Percentiles rank a stretch among this genome's conserved stretches.
These are phyloP conservation scores for Ogataea zsoltii DNA, from an alignment of 805 yeast genomes.

Conservation along the genomic window DNA sequence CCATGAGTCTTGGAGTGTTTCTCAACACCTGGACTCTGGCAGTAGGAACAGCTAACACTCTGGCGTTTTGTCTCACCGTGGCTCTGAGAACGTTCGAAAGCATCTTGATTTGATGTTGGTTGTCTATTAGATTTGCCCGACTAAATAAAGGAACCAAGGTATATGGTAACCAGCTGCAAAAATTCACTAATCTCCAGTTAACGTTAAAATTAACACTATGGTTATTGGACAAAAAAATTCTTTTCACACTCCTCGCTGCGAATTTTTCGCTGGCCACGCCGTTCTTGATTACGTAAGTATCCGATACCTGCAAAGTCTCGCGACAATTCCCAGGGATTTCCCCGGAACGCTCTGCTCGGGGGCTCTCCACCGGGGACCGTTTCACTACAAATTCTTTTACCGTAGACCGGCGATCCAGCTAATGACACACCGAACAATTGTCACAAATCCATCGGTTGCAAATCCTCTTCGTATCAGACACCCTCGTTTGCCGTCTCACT, in stretches of 20 bases:
- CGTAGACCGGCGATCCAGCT: too few species aligned
- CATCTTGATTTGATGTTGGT: conserved; percentile 23
- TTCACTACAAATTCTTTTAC: too few species aligned
- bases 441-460: too few species aligned
- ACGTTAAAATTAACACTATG: conserved; percentile 25
- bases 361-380: too few species aligned
- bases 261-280: conserved; percentile 9
- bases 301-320: background rate
- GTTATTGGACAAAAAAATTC: conserved; percentile 24
- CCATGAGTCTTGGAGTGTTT: conserved; percentile 21
- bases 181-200: conserved; percentile 2
- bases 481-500: too few species aligned
- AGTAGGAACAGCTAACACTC: conserved; percentile 26
- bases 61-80: conserved; percentile 35
- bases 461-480: too few species aligned
- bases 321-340: background rate
- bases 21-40: conserved; percentile 20
- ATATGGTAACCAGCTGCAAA: conserved; percentile 1
- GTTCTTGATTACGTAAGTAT: conserved; percentile 1
- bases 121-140: background rate
- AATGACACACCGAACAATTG: too few species aligned
- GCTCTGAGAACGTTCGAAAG: conserved; percentile 37
- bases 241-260: conserved; percentile 5
- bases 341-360: background rate
- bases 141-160: conserved; percentile 1